phyloP scores from a whole-genome alignment of 169 alveolate species.

The Condylostoma magnum region DNA sequence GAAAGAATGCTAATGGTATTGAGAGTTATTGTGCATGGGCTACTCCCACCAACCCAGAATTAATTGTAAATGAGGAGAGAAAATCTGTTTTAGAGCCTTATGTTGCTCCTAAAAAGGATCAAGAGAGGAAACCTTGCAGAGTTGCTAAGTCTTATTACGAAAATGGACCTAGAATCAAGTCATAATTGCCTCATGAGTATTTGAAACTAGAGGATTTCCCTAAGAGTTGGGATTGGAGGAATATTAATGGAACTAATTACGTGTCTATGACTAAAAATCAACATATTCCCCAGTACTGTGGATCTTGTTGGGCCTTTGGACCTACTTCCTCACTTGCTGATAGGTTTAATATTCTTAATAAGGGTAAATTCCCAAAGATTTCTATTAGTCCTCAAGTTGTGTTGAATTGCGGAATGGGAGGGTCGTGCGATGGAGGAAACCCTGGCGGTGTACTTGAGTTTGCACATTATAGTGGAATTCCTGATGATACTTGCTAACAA shows the following conservation, averaged over 20 bases:
- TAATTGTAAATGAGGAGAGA: neutral
- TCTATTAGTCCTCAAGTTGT: constrained; percentile 62
- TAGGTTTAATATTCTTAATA: constrained; percentile 73
- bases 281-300: constrained; percentile 74
- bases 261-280: constrained; percentile 62
- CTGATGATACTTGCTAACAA: constrained; percentile 68
- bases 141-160: constrained; percentile 26
- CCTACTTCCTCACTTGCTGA: constrained; percentile 77
- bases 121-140: constrained; percentile 16
- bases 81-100: neutral
- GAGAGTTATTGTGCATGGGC: constrained; percentile 10
- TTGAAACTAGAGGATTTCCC: constrained; percentile 35
- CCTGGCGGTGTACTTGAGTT: constrained; percentile 70
- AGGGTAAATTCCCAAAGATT: constrained; percentile 57
- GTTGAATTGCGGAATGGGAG: constrained; percentile 83
- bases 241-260: constrained; percentile 51
- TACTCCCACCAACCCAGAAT: constrained; percentile 1
- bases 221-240: constrained; percentile 65
- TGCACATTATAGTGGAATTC: constrained; percentile 60
- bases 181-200: constrained; percentile 12
- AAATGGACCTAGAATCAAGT: constrained; percentile 23
- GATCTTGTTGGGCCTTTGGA: constrained; percentile 86
- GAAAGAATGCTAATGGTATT: constrained; percentile 25
- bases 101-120: constrained; percentile 6
- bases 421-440: constrained; percentile 82